A percentile compares a stretch with the other conserved stretches of the same genome.
These are phyloP conservation scores for Blastobotrys malaysiensis DNA, from an alignment of 1,139 yeast species.

Conservation along the genomic window DNA sequence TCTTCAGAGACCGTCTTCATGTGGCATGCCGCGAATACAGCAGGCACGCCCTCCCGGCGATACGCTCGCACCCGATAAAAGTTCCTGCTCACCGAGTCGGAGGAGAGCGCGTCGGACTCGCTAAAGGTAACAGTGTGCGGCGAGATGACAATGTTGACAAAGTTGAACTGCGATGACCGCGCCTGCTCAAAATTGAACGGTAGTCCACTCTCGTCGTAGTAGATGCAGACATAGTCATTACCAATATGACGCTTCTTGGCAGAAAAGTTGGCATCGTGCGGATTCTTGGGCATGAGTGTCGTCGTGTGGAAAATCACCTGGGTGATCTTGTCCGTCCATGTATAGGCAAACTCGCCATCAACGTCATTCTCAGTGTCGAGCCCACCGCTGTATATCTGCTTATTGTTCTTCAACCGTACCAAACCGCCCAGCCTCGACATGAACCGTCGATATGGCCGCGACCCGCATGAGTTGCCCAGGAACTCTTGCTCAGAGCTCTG, in stretches of 20 bases:
- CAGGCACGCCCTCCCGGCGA: conserved; percentile 68
- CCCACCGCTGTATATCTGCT: conserved; percentile 68
- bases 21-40: conserved; percentile 69
- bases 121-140: conserved; percentile 45
- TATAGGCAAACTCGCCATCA: conserved; percentile 73
- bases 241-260: conserved; percentile 82
- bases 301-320: conserved; percentile 76
- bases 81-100: conserved; percentile 13
- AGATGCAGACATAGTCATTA: conserved; percentile 74
- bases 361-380: conserved; percentile 60
- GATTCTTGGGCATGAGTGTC: conserved; percentile 64
- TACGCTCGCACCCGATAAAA: conserved; percentile 58
- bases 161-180: conserved; percentile 67
- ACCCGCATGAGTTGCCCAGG: conserved; percentile 60
- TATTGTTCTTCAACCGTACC: conserved; percentile 50
- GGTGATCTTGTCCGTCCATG: conserved; percentile 65
- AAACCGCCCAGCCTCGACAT: conserved; percentile 54
- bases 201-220: conserved; percentile 66
- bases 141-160: conserved; percentile 69
- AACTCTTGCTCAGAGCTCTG: conserved; percentile 63
- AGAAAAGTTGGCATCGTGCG: conserved; percentile 43
- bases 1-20: conserved; percentile 61
- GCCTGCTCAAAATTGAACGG: conserved; percentile 68
- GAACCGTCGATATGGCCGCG: conserved; percentile 55
- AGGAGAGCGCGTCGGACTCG: conserved; percentile 5